phyloP scores from a whole-genome alignment of 83 land plant genomes.

The Picea abies region DNA sequence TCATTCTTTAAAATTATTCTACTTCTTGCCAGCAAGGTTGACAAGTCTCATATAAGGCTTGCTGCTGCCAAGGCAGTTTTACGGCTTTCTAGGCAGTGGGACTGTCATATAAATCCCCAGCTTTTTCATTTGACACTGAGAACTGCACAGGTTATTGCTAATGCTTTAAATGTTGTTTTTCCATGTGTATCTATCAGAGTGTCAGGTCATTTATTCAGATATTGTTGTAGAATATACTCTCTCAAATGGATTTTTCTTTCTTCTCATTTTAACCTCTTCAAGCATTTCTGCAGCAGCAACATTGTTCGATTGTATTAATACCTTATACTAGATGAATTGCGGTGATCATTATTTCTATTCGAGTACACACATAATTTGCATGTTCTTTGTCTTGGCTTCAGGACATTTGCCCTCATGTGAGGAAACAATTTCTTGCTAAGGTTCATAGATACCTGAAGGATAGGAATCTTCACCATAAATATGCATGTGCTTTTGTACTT shows the following conservation, averaged over 20 bases:
- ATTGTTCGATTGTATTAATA: background rate
- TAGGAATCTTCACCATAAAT: slow-evolving; percentile 53
- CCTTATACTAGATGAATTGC: background rate
- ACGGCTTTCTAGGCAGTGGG: slow-evolving; percentile 71
- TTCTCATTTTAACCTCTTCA: too few species aligned
- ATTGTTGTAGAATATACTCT: too few species aligned
- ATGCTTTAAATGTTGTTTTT: background rate
- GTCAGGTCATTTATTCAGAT: too few species aligned
- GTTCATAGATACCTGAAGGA: slow-evolving; percentile 69
- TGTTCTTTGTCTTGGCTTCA: slow-evolving; percentile 21
- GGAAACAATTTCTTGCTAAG: slow-evolving; percentile 59
- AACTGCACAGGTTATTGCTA: slow-evolving; percentile 53
- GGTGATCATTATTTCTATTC: background rate
- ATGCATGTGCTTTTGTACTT: slow-evolving; percentile 63
- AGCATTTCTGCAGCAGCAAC: background rate
- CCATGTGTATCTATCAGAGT: background rate
- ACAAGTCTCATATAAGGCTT: slow-evolving; percentile 75
- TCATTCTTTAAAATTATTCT: slow-evolving; percentile 2
- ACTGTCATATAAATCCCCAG: slow-evolving; percentile 54
- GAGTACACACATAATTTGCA: background rate
- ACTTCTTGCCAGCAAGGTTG: slow-evolving; percentile 50
- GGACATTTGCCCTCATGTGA: slow-evolving; percentile 51
- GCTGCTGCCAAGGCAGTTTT: slow-evolving; percentile 77
- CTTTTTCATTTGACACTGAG: slow-evolving; percentile 56
- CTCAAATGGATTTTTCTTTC: background rate